phyloP scores from a whole-genome alignment of 345 rosid species.

The Ailanthus altissimus region DNA sequence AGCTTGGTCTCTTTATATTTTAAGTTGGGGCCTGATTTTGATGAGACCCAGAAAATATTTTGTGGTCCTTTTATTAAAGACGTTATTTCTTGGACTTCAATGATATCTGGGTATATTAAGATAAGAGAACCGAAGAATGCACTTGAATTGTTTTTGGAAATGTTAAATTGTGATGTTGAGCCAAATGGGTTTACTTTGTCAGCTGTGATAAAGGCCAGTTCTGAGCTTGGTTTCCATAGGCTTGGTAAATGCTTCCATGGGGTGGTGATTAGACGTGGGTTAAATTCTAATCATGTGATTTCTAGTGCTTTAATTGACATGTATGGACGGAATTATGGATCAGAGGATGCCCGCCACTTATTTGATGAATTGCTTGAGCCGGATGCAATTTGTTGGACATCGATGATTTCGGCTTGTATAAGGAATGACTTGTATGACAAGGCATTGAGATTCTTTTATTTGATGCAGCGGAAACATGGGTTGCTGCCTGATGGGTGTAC shows the following conservation, averaged over 20 bases:
- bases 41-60: slow-evolving; percentile 63
- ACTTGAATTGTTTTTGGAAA: slow-evolving; percentile 62
- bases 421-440: slow-evolving; percentile 62
- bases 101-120: slow-evolving; percentile 69
- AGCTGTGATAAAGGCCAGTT: slow-evolving; percentile 73
- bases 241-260: slow-evolving; percentile 76
- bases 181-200: slow-evolving; percentile 81
- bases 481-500: slow-evolving; percentile 68
- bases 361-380: slow-evolving; percentile 78
- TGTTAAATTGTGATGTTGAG: slow-evolving; percentile 63
- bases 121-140: slow-evolving; percentile 50
- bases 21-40: slow-evolving; percentile 61
- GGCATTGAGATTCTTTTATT: slow-evolving; percentile 55
- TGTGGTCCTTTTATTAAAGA: slow-evolving; percentile 63
- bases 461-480: slow-evolving; percentile 51
- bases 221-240: slow-evolving; percentile 50
- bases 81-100: slow-evolving; percentile 80
- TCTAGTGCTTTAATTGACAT: slow-evolving; percentile 63
- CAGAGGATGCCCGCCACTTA: slow-evolving; percentile 52
- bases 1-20: slow-evolving; percentile 77
- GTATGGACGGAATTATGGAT: slow-evolving; percentile 59
- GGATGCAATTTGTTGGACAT: slow-evolving; percentile 80
- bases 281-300: slow-evolving; percentile 55
- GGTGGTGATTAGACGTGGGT: slow-evolving; percentile 56
- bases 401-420: slow-evolving; percentile 62